phyloP scores from a whole-genome alignment of 1,139 yeast genomes.

The Kluyveromyces sp. region DNA sequence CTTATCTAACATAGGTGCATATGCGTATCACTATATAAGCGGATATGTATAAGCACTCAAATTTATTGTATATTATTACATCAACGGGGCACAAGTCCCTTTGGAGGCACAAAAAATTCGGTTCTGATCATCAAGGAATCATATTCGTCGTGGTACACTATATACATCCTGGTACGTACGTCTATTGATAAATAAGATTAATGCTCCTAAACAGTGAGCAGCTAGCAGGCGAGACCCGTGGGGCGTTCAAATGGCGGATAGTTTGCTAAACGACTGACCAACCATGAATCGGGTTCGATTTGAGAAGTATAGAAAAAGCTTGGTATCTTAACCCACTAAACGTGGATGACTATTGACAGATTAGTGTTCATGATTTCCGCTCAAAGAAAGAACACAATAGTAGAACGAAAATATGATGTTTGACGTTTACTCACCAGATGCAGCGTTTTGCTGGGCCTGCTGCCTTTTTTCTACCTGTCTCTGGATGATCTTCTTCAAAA shows the following conservation, averaged over 20 bases:
- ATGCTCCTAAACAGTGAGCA: background rate
- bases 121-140: too few species aligned
- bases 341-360: background rate
- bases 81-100: background rate
- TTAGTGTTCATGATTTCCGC: background rate
- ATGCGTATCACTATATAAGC: background rate
- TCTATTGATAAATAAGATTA: constrained; percentile 7
- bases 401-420: background rate
- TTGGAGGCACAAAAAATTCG: too few species aligned
- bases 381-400: background rate
- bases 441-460: background rate
- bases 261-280: background rate
- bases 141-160: background rate
- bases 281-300: background rate
- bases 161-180: background rate
- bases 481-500: constrained; percentile 60
- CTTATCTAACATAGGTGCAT: background rate
- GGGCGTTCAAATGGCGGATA: background rate
- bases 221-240: too few species aligned
- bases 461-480: constrained; percentile 33
- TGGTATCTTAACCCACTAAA: background rate
- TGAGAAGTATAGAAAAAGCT: background rate
- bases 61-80: background rate
- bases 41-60: background rate
- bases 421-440: background rate